Base-by-base conservation (phyloP, 2,329 filamentous ascomycete species). In the Penicillium nordicum region DNA sequence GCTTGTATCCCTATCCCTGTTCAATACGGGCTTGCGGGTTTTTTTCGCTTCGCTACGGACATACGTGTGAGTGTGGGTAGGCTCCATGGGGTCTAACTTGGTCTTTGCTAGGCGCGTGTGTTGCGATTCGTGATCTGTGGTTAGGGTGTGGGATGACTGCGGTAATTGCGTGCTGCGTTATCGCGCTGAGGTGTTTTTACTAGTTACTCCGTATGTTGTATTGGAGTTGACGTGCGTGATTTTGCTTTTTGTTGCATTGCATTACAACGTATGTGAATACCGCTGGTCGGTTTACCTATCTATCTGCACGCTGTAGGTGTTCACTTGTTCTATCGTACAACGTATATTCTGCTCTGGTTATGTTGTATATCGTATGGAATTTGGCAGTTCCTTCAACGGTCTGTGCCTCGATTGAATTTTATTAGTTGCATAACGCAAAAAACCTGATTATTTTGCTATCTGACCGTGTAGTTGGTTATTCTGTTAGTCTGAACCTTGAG, bases 331-430 rank as follows among this genome's bases (percentile, higher is more conserved):
- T 29, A 18, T 47, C 23, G 23, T 36, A 34, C 42, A 16, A 14
- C 25, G 30, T 46, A 34, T 41, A 18, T 18, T 18, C 18, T 18
- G 2, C 18, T 18, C 18, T 18, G 2, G 18, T 18, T 18, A 18
- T 18, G 18, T 18, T 18, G 18, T 18, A 18, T 18, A 18, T 18
- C 18, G 18, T 18, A 18, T 37, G 46, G 34, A 6, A 36, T 18
- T 38, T 41, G 43, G 32, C 36, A 40, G 43, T 40, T 47, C 14
- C 29, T 29, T 12, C 10, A 46, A 34, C 44, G 43, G 51, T 53
- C 51, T 48, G 51, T 48, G 51, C 51, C 5, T 14, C 23, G 14
- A 47, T 32, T 44, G 23, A 51, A 51, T 51, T 51, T 51, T 44
- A 16, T 27, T 44, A 51, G 49, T 38, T 45, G 50, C 50, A 48